Conservation (phyloP, 306 rosid species). For the Corylus avellana region DNA sequence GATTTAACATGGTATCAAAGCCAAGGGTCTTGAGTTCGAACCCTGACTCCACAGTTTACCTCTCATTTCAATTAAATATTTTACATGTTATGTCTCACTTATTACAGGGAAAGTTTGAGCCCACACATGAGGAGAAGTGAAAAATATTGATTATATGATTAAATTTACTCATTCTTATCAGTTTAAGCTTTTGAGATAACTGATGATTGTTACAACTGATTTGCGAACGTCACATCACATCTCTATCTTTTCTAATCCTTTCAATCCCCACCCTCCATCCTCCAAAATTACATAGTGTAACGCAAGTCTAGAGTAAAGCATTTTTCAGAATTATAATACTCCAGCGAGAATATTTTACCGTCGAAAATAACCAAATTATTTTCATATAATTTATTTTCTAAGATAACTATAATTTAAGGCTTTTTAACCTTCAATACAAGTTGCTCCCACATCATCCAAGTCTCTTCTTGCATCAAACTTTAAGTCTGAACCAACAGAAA, state of each 20-base stretch:
- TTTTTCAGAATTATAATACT: not conserved
- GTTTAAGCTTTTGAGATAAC: no score
- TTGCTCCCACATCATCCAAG: constrained; percentile 90
- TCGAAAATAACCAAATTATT: not conserved
- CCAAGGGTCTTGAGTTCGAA: no score
- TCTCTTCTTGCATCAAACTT: constrained; percentile 98
- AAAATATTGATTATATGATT: no score
- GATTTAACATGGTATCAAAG: no score
- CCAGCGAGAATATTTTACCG: not conserved
- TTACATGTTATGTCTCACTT: no score
- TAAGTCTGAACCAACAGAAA: constrained; percentile 99
- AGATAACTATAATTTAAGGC: constrained; percentile 12
- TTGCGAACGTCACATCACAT: not conserved
- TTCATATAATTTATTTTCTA: not conserved
- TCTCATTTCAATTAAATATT: no score
- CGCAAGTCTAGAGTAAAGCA: not conserved
- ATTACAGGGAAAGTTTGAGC: no score
- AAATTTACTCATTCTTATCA: no score
- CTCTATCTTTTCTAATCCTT: not conserved
- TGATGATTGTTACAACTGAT: no score
- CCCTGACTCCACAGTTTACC: no score
- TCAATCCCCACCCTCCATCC: not conserved
- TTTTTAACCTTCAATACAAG: constrained; percentile 60
- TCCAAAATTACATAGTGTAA: not conserved
- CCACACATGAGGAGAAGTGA: no score